phyloP scores from a whole-genome alignment of 495 filamentous ascomycete species.

The Hyaloscypha bicolor region DNA sequence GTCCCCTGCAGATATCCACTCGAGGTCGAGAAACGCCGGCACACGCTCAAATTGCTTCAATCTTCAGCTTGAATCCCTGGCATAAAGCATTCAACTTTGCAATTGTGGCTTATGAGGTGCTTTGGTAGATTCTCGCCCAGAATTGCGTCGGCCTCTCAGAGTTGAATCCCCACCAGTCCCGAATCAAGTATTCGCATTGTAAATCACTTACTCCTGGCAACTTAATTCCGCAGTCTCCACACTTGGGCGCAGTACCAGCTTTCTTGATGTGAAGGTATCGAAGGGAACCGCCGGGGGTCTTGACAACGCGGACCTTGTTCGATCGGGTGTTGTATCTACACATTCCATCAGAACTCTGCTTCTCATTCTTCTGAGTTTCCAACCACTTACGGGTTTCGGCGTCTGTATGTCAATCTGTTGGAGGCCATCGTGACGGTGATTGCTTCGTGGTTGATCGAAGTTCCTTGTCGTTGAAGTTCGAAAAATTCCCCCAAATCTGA shows the following conservation, averaged over 20 bases:
- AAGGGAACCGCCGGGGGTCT: slow-evolving; percentile 93
- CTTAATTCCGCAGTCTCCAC: slow-evolving; percentile 97
- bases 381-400: slow-evolving; percentile 84
- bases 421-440: slow-evolving; percentile 60
- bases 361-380: slow-evolving; percentile 5
- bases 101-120: not conserved
- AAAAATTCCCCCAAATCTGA: slow-evolving; percentile 4
- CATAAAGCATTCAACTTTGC: not conserved
- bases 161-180: not conserved
- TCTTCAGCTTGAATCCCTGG: not conserved
- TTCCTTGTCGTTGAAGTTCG: slow-evolving; percentile 44
- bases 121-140: not conserved
- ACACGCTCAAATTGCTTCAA: not conserved
- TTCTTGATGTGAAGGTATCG: slow-evolving; percentile 99
- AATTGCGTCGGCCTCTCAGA: not conserved
- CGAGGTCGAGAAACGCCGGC: no score
- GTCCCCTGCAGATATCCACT: no score
- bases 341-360: slow-evolving; percentile 6
- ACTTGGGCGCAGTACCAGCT: slow-evolving; percentile 94
- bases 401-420: slow-evolving; percentile 77
- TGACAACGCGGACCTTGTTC: slow-evolving; percentile 95
- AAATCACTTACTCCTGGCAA: slow-evolving; percentile 80
- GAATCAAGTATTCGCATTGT: not conserved
- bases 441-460: slow-evolving; percentile 45
- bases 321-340: slow-evolving; percentile 91